Evolutionary conservation across 1,139 yeast species (phyloP).

Genomic region (Saccharomycopsis phalli): DNA sequence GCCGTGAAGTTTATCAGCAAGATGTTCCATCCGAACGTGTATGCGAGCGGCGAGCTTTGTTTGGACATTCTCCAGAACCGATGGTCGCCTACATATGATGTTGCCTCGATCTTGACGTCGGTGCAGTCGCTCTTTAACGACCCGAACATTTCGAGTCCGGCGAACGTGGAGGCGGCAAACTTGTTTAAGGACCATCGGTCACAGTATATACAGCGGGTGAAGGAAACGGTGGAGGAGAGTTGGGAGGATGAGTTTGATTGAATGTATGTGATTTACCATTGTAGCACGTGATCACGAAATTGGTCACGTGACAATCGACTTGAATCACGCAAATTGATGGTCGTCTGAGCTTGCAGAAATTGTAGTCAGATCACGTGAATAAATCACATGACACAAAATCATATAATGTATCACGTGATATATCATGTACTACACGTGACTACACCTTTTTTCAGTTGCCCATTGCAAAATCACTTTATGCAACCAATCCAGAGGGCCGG

Average conservation of each 20-base stretch:
- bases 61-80: conserved; percentile 91
- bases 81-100: conserved; percentile 99
- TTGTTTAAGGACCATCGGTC: conserved; percentile 90
- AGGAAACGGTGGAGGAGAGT: conserved; percentile 87
- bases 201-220: conserved; percentile 83
- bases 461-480: too few species aligned
- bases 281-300: too few species aligned
- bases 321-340: too few species aligned
- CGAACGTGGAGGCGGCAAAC: conserved; percentile 96
- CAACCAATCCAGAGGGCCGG: too few species aligned
- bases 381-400: too few species aligned
- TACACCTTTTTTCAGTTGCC: too few species aligned
- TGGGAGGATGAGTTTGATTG: conserved; percentile 57
- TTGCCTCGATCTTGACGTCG: conserved; percentile 90
- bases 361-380: too few species aligned
- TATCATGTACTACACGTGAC: too few species aligned
- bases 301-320: too few species aligned
- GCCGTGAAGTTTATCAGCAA: conserved; percentile 81
- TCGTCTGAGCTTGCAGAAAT: too few species aligned
- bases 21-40: conserved; percentile 97
- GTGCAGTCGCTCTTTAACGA: conserved; percentile 78
- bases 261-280: too few species aligned
- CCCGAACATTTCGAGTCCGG: conserved; percentile 95
- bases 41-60: conserved; percentile 92
- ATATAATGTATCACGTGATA: too few species aligned